Conservation (phyloP, 495 filamentous ascomycete species). For the Trichoderma asperelloides region DNA sequence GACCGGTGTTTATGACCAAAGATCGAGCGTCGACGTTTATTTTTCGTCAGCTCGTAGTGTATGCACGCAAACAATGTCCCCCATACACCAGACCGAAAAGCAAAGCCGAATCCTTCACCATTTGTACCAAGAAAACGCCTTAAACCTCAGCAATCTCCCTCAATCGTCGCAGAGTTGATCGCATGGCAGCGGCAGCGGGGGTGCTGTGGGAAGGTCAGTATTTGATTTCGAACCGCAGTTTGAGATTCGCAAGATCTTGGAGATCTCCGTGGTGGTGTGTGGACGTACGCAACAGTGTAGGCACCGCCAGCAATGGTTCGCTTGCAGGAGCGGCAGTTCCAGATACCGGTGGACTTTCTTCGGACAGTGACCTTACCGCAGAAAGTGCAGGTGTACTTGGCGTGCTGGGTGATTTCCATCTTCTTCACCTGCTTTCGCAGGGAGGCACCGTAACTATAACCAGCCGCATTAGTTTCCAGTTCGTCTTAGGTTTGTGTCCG, state of each 20-base stretch:
- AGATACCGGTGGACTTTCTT: conserved; percentile 88
- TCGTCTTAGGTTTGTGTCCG: not conserved
- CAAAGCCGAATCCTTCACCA: conserved; percentile 20
- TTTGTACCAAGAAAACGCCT: conserved; percentile 12
- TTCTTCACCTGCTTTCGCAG: conserved; percentile 99
- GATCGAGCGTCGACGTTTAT: conserved; percentile 10
- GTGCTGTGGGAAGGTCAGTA: conserved; percentile 50
- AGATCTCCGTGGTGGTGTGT: not conserved
- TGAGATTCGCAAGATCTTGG: not conserved
- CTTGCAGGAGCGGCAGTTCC: conserved; percentile 87
- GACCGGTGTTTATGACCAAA: conserved; percentile 10
- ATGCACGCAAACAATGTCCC: conserved; percentile 7
- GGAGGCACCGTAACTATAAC: conserved; percentile 84
- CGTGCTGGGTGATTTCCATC: conserved; percentile 98
- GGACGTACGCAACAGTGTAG: conserved; percentile 92
- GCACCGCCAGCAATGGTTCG: conserved; percentile 95
- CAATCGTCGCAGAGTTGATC: conserved; percentile 95
- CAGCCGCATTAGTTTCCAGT: conserved; percentile 1
- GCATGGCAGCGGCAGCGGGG: conserved; percentile 88
- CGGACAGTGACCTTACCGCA: conserved; percentile 95
- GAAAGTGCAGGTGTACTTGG: conserved; percentile 86
- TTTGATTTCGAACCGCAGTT: not conserved
- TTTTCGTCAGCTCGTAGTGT: conserved; percentile 11
- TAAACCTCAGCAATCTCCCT: conserved; percentile 97
- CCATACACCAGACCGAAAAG: conserved; percentile 23